These are phyloP conservation scores for Penicillium polonicum DNA, from an alignment of 2,329 filamentous ascomycete species.

Conservation along the genomic window DNA sequence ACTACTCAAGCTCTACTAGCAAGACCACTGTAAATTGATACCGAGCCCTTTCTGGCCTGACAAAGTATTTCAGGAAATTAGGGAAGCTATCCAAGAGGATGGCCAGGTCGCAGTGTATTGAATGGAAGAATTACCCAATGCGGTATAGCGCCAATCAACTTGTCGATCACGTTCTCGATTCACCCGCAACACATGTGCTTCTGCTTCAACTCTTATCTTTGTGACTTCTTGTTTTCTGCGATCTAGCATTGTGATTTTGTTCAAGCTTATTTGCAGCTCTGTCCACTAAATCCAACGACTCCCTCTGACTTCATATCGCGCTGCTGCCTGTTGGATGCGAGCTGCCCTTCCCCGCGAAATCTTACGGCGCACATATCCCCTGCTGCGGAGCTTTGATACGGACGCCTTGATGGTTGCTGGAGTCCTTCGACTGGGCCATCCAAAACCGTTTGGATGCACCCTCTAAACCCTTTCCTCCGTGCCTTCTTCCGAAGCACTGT, in stretches of 20 bases:
- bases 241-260: constrained; percentile 8
- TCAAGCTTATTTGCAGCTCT: background rate
- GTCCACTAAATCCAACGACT: background rate
- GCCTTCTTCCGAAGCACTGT: constrained; percentile 98
- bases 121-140: constrained; percentile 21
- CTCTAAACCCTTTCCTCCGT: constrained; percentile 96
- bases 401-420: constrained; percentile 42
- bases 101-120: background rate
- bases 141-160: constrained; percentile 34
- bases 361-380: constrained; percentile 25
- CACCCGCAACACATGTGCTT: constrained; percentile 12
- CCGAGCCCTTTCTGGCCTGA: background rate
- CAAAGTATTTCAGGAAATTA: too few relatives aligned
- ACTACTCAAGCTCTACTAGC: background rate
- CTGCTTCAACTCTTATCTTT: constrained; percentile 11
- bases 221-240: constrained; percentile 8
- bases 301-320: constrained; percentile 5
- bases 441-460: constrained; percentile 75
- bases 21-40: background rate
- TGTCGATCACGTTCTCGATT: constrained; percentile 30
- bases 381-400: constrained; percentile 21
- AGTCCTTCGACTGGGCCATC: constrained; percentile 36
- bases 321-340: constrained; percentile 31
- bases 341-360: constrained; percentile 33
- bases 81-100: background rate